Evolutionary conservation across 768 basidiomycete species (phyloP).

Genomic region (Agrocybe praecox): DNA sequence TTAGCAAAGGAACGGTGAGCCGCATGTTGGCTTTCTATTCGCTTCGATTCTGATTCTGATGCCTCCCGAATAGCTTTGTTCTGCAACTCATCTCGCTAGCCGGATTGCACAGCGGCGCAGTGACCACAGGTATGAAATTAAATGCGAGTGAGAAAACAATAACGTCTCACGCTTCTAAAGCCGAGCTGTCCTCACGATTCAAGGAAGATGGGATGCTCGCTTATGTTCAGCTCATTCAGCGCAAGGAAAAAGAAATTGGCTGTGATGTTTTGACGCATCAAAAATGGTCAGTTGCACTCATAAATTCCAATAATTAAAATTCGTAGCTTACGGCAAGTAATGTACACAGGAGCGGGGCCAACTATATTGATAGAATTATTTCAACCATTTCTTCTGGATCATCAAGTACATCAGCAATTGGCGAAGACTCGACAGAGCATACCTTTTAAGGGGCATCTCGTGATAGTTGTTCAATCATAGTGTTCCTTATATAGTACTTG

Average conservation of each 20-base stretch:
- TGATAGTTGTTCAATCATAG: too few relatives aligned
- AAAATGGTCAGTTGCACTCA: slow-evolving; percentile 66
- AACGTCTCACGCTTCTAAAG: slow-evolving; percentile 33
- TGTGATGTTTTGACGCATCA: slow-evolving; percentile 93
- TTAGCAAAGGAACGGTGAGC: slow-evolving; percentile 83
- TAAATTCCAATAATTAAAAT: too few relatives aligned
- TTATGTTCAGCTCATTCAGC: slow-evolving; percentile 86
- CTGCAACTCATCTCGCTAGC: slow-evolving; percentile 89
- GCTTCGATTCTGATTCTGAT: slow-evolving; percentile 4
- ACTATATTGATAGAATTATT: slow-evolving; percentile 87
- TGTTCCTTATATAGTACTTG: too few relatives aligned
- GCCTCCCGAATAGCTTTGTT: slow-evolving; percentile 62
- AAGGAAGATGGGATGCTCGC: slow-evolving; percentile 92
- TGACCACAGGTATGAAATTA: slow-evolving; percentile 61
- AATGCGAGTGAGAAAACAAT: not conserved
- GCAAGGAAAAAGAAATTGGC: slow-evolving; percentile 85
- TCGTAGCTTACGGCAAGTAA: not conserved
- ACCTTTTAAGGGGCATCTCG: slow-evolving; percentile 52
- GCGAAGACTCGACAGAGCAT: slow-evolving; percentile 90
- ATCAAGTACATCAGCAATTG: slow-evolving; percentile 81
- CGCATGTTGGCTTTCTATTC: not conserved
- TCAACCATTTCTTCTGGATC: slow-evolving; percentile 86
- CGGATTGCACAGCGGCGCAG: slow-evolving; percentile 86
- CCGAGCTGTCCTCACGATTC: slow-evolving; percentile 78
- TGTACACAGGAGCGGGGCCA: slow-evolving; percentile 81